Base-by-base conservation (phyloP, 257 asterid species). In the Scutellaria baicalensis region DNA sequence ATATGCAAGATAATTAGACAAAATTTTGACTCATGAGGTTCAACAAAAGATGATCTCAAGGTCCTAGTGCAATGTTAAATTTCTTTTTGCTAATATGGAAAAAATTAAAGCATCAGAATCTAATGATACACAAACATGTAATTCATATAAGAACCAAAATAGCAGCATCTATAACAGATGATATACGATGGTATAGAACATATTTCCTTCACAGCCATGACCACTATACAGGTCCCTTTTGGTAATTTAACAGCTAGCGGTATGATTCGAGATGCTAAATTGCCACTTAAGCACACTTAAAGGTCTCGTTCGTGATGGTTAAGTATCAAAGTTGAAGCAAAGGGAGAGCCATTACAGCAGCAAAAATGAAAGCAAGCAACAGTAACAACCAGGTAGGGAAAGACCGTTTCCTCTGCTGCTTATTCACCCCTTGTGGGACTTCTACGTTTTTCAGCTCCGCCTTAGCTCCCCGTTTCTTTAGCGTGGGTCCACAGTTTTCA, bases 271-370 rank as follows among this genome's bases (percentile, higher is more conserved):
- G 62, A 59, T 23, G 82, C 69, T 79, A 64, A 36, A 11, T 43
- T 58, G 57, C 51, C 50, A 50, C 63, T 56, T 17, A 54, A 58
- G 44, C 59, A 58, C 76, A 70, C 72, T 21, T 63, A 70, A 14
- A 56, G 55, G 55, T 21, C 45, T 49, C 63, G 35, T 35, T 75
- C 38, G 57, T 50, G 47, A 73, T 13, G 5, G 61, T 49, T 33
- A 35, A 45, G 35, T 20, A 74, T 84, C 87, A 92, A 64, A 86
- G 88, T 78, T 88, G 96, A 81, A 88, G 90, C 77, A 94, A 80
- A 73, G 99, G 99, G 63, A 94, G 79, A 38, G 98, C 93, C 99
- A 94, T 91, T 14, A 94, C 87, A 60, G 79, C 83, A 70, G 86
- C 96, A 75, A 92, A 86, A 67, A 86, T 66, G 57, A 84, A 86